A percentile compares a stretch with the other conserved stretches of the same genome.
phyloP scores from a whole-genome alignment of 306 rosid species.

The Oxytropis ochrocephala region DNA sequence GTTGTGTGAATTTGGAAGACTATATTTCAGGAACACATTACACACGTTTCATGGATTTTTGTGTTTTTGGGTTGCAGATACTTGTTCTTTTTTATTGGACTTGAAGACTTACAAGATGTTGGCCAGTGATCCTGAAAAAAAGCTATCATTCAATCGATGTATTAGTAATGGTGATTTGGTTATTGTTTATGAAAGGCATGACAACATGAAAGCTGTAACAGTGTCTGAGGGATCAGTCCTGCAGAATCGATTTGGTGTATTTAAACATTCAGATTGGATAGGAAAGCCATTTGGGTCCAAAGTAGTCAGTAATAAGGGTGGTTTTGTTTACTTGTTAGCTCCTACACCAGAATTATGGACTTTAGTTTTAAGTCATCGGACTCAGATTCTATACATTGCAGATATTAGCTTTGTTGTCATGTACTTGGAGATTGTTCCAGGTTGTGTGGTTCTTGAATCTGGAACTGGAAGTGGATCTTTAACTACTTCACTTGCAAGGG shows the following conservation, averaged over 20 bases:
- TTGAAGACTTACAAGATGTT: conserved; percentile 38
- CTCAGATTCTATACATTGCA: conserved; percentile 82
- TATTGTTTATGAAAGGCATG: conserved; percentile 73
- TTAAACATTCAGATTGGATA: conserved; percentile 75
- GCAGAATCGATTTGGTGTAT: conserved; percentile 73
- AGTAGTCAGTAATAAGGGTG: conserved; percentile 72
- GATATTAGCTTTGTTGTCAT: conserved; percentile 72
- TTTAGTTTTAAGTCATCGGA: conserved; percentile 78
- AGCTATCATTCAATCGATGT: conserved; percentile 43
- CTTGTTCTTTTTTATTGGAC: not conserved
- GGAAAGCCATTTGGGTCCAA: conserved; percentile 80
- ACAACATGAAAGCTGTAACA: conserved; percentile 63
- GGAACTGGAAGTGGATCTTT: conserved; percentile 93
- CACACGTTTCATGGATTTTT: not conserved
- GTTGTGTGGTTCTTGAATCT: conserved; percentile 79
- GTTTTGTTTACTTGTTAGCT: conserved; percentile 72
- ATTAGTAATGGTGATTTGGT: conserved; percentile 67
- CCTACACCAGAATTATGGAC: conserved; percentile 87
- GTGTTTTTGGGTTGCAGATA: not conserved
- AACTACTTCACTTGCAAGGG: conserved; percentile 77
- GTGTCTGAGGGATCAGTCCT: conserved; percentile 48
- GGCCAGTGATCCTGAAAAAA: conserved; percentile 34
- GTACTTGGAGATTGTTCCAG: conserved; percentile 75
- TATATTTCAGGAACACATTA: not conserved
- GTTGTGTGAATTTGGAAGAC: not conserved